These are phyloP conservation scores for Lophium mytilinum DNA, from an alignment of 495 filamentous ascomycete genomes.

Conservation along the genomic window DNA sequence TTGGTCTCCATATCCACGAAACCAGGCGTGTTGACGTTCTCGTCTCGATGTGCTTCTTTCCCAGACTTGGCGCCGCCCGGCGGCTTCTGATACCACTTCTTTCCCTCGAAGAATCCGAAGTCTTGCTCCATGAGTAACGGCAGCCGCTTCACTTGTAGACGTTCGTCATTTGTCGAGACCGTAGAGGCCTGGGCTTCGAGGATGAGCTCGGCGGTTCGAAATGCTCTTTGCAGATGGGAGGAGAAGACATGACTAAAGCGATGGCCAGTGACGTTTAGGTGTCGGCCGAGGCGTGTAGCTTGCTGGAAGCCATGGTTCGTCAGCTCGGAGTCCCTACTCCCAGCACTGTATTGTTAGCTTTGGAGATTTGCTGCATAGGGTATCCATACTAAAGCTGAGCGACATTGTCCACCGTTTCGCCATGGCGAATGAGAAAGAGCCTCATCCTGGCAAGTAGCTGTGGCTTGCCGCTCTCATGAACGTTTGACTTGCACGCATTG, in stretches of 20 bases:
- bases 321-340: slow-evolving; percentile 65
- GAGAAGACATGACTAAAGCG: slow-evolving; percentile 59
- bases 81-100: slow-evolving; percentile 24
- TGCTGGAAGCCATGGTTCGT: slow-evolving; percentile 78
- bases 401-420: slow-evolving; percentile 83
- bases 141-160: slow-evolving; percentile 32
- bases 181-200: slow-evolving; percentile 40
- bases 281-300: slow-evolving; percentile 52
- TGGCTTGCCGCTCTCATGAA: too few relatives aligned
- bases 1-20: slow-evolving; percentile 49
- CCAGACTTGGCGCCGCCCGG: slow-evolving; percentile 11
- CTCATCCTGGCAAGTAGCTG: slow-evolving; percentile 42
- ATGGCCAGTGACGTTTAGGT: slow-evolving; percentile 45
- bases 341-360: slow-evolving; percentile 50
- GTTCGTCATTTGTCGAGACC: neutral
- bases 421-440: slow-evolving; percentile 75
- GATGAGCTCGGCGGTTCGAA: slow-evolving; percentile 60
- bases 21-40: slow-evolving; percentile 30
- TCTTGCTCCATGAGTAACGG: slow-evolving; percentile 60
- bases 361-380: neutral
- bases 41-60: slow-evolving; percentile 15
- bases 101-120: slow-evolving; percentile 63
- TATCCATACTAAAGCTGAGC: slow-evolving; percentile 58
- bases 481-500: too few relatives aligned
- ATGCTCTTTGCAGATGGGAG: slow-evolving; percentile 69